A percentile compares a stretch with the other conserved stretches of the same genome.
Conservation (phyloP, 1,284 basidiomycete genomes). For the Prillingera fragicola region DNA sequence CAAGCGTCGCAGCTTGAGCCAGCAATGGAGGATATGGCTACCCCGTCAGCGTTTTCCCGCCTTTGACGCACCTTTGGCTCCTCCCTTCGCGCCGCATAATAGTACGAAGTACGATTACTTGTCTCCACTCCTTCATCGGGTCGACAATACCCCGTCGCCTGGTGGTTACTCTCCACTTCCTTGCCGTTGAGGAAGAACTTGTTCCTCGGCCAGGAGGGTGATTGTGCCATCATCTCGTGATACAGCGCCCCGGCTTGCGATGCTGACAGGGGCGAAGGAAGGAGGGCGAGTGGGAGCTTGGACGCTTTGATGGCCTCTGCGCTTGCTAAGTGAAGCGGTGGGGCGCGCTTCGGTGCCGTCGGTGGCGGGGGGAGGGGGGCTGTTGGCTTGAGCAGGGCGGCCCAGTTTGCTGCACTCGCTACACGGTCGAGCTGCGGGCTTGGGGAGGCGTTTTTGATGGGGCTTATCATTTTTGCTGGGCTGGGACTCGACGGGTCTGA, state of each 20-base stretch:
- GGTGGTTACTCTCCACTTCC: conserved; percentile 59
- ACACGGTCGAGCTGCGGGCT: conserved; percentile 8
- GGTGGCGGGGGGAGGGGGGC: conserved; percentile 1
- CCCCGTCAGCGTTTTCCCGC: conserved; percentile 5
- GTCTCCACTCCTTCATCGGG: conserved; percentile 50
- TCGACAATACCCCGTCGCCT: conserved; percentile 59
- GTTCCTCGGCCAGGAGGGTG: conserved; percentile 33
- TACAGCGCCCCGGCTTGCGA: conserved; percentile 58
- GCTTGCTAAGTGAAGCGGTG: conserved; percentile 29
- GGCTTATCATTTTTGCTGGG: conserved; percentile 26
- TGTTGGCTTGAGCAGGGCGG: conserved; percentile 5
- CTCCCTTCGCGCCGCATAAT: conserved; percentile 26
- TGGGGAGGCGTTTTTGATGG: conserved; percentile 1
- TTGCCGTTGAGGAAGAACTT: conserved; percentile 41
- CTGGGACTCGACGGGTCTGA: conserved; percentile 12
- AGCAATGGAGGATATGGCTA: conserved; percentile 62
- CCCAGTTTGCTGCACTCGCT: conserved; percentile 15
- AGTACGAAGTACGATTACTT: conserved; percentile 21
- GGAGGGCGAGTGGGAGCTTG: conserved; percentile 47
- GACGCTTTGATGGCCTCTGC: conserved; percentile 55
- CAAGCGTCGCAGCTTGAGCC: conserved; percentile 68
- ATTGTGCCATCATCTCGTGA: conserved; percentile 50
- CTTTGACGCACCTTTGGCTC: conserved; percentile 8
- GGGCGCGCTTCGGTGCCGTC: conserved; percentile 18
- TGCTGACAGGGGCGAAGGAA: conserved; percentile 57